Percentiles rank a stretch among this genome's conserved stretches.
Evolutionary conservation across 345 rosid species (phyloP).

Genomic region (Gossypium turneri): DNA sequence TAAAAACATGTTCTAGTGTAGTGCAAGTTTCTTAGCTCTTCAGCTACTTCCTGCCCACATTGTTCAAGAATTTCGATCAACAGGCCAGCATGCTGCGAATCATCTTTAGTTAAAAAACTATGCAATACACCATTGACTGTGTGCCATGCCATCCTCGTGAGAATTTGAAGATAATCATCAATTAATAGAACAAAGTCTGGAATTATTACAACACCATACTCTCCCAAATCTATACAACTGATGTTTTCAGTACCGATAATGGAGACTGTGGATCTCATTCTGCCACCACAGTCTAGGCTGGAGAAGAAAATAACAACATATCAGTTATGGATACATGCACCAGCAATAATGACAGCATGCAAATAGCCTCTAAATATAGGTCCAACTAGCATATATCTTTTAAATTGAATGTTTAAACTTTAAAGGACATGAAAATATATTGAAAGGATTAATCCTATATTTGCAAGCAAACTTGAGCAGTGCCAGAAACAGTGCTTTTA

Average conservation of each 20-base stretch:
- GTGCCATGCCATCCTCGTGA: constrained; percentile 51
- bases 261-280: constrained; percentile 29
- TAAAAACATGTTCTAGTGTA: no score
- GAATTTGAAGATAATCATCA: constrained; percentile 33
- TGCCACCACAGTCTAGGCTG: constrained; percentile 25
- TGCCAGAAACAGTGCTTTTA: no score
- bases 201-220: constrained; percentile 42
- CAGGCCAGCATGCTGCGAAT: constrained; percentile 31
- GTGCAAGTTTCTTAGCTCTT: constrained; percentile 28
- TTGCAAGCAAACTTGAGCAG: no score
- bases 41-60: constrained; percentile 49
- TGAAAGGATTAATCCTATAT: no score
- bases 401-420: neutral
- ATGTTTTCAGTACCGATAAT: constrained; percentile 35
- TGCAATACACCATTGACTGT: constrained; percentile 43
- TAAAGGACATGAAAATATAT: neutral
- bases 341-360: neutral
- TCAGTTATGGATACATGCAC: neutral
- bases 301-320: neutral
- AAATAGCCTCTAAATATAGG: neutral
- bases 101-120: constrained; percentile 42
- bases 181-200: constrained; percentile 37
- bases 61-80: constrained; percentile 45
- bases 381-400: neutral
- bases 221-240: constrained; percentile 26